Conservation (phyloP, 371 early-diverging fungal genomes). For the Mortierella sp. region DNA sequence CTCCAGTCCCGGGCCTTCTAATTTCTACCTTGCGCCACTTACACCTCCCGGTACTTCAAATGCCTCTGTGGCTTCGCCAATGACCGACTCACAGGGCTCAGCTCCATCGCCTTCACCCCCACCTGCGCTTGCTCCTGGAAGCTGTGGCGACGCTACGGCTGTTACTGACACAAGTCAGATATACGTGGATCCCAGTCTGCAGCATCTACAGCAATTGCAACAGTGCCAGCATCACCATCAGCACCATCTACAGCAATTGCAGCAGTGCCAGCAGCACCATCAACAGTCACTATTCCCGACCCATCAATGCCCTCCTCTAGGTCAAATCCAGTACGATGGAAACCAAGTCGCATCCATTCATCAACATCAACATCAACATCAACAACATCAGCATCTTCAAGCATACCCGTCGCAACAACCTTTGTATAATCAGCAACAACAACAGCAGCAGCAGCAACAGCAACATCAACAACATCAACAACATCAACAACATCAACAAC, state of each 20-base stretch:
- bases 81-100: slow-evolving; percentile 46
- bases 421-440: slow-evolving; percentile 19
- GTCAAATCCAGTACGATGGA: slow-evolving; percentile 1
- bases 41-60: slow-evolving; percentile 52
- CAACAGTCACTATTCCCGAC: slow-evolving; percentile 1
- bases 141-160: slow-evolving; percentile 5
- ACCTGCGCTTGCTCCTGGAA: slow-evolving; percentile 15
- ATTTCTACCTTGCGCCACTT: slow-evolving; percentile 46
- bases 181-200: slow-evolving; percentile 15
- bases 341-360: background rate
- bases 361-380: slow-evolving; percentile 9
- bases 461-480: slow-evolving; percentile 29
- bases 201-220: slow-evolving; percentile 18
- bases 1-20: slow-evolving; percentile 22
- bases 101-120: slow-evolving; percentile 51
- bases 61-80: slow-evolving; percentile 31
- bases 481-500: slow-evolving; percentile 33
- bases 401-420: slow-evolving; percentile 17
- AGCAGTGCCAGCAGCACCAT: slow-evolving; percentile 15
- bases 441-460: slow-evolving; percentile 20
- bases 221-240: slow-evolving; percentile 4
- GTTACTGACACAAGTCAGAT: slow-evolving; percentile 7
- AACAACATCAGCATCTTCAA: slow-evolving; percentile 14
- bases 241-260: slow-evolving; percentile 13
- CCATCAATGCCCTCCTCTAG: background rate